Conservation (phyloP, 2,329 filamentous ascomycete species). For the Alternaria novae-zelandiae region DNA sequence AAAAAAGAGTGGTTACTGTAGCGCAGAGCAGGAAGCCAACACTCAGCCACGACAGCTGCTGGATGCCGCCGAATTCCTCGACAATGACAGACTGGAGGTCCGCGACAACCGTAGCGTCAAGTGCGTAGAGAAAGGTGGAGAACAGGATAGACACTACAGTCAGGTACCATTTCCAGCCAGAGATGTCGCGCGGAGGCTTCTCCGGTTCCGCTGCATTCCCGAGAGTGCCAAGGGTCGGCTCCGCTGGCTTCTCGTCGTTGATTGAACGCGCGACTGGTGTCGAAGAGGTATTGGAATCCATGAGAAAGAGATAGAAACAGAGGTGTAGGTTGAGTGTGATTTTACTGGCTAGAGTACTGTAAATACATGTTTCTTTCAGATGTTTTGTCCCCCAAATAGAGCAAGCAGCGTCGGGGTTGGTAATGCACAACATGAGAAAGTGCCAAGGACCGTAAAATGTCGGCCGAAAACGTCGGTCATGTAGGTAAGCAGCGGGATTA, state of each 20-base stretch:
- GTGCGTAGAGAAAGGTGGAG: constrained; percentile 31
- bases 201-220: neutral
- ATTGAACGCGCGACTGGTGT: neutral
- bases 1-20: neutral
- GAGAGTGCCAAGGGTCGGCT: neutral
- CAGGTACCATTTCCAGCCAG: constrained; percentile 9
- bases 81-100: constrained; percentile 23
- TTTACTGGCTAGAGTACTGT: neutral
- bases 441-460: neutral
- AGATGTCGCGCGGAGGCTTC: neutral
- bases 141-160: neutral
- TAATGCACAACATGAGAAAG: neutral
- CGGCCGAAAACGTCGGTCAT: neutral
- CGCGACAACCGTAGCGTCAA: constrained; percentile 42
- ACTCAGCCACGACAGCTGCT: constrained; percentile 23
- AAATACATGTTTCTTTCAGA: neutral
- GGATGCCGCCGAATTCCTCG: constrained; percentile 13
- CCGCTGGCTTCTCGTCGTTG: neutral
- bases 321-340: neutral
- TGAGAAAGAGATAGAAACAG: neutral
- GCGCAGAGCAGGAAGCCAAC: constrained; percentile 10
- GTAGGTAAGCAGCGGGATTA: neutral
- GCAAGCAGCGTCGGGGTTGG: neutral
- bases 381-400: neutral
- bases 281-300: neutral